These are phyloP conservation scores for Vicia faba DNA, from an alignment of 306 rosid genomes.

Conservation along the genomic window DNA sequence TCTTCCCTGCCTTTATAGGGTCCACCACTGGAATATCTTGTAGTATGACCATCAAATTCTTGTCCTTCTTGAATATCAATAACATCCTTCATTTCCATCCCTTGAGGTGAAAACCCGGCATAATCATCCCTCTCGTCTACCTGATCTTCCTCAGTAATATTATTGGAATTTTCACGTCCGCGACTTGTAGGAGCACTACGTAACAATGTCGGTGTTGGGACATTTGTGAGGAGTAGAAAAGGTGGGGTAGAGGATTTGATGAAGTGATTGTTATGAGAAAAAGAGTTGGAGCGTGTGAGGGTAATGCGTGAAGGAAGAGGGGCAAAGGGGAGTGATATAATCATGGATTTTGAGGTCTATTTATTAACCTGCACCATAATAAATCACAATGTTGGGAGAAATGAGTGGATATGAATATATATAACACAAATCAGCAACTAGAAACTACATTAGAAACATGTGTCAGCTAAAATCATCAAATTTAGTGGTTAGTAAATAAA, in stretches of 20 bases:
- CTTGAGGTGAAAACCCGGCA: conserved; percentile 34
- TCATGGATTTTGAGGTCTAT: conserved; percentile 43
- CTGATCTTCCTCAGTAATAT: conserved; percentile 40
- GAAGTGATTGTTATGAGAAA: conserved; percentile 32
- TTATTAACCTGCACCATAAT: conserved; percentile 41
- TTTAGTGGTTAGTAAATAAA: too few species aligned
- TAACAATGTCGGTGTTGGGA: conserved; percentile 17
- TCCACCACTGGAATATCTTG: conserved; percentile 44
- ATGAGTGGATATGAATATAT: background rate
- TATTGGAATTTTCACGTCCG: conserved; percentile 32
- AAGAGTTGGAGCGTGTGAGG: conserved; percentile 29
- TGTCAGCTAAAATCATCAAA: too few species aligned
- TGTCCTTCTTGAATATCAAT: conserved; percentile 37
- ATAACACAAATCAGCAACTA: background rate
- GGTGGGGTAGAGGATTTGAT: conserved; percentile 33
- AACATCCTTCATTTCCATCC: conserved; percentile 48
- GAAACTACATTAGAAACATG: background rate
- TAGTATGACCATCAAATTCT: conserved; percentile 33
- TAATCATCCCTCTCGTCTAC: conserved; percentile 39
- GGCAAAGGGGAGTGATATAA: conserved; percentile 41
- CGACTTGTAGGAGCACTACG: conserved; percentile 34
- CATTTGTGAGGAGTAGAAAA: conserved; percentile 6
- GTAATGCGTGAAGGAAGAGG: conserved; percentile 39
- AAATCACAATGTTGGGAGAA: conserved; percentile 9
- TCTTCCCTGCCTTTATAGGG: conserved; percentile 51